phyloP scores from a whole-genome alignment of 805 yeast genomes.

The Blastobotrys attinorum region DNA sequence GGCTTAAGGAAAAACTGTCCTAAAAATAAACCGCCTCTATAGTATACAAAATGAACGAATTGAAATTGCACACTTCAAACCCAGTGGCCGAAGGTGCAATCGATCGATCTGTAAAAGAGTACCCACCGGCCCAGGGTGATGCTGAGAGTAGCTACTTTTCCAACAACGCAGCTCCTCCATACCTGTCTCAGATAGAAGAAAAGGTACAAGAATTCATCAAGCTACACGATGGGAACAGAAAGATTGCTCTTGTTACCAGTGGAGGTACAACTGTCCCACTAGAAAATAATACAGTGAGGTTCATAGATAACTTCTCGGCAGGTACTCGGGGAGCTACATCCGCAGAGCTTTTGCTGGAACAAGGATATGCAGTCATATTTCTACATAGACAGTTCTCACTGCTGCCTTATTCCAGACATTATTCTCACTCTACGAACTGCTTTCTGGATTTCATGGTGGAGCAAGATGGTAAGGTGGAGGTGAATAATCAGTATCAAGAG shows the following conservation, averaged over 20 bases:
- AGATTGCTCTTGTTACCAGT: constrained; percentile 76
- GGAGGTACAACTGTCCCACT: constrained; percentile 98
- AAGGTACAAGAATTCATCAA: constrained; percentile 57
- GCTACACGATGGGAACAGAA: constrained; percentile 41
- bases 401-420: constrained; percentile 83
- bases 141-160: constrained; percentile 76
- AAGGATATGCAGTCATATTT: constrained; percentile 88
- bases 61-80: constrained; percentile 44
- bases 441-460: constrained; percentile 75
- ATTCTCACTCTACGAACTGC: constrained; percentile 74
- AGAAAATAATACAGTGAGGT: constrained; percentile 93
- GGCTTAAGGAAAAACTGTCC: too few relatives aligned
- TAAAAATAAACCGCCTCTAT: too few relatives aligned
- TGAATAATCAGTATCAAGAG: constrained; percentile 51
- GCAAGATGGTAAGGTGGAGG: constrained; percentile 46
- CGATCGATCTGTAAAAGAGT: constrained; percentile 65
- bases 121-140: constrained; percentile 59
- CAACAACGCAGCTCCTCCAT: constrained; percentile 64
- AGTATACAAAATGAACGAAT: constrained; percentile 4
- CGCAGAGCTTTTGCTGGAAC: constrained; percentile 81
- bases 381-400: constrained; percentile 87
- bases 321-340: constrained; percentile 97
- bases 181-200: constrained; percentile 52
- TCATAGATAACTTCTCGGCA: constrained; percentile 93
- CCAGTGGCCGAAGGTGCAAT: constrained; percentile 71